phyloP scores from a whole-genome alignment of 139 green algal species.

The Bryopsis sp. region DNA sequence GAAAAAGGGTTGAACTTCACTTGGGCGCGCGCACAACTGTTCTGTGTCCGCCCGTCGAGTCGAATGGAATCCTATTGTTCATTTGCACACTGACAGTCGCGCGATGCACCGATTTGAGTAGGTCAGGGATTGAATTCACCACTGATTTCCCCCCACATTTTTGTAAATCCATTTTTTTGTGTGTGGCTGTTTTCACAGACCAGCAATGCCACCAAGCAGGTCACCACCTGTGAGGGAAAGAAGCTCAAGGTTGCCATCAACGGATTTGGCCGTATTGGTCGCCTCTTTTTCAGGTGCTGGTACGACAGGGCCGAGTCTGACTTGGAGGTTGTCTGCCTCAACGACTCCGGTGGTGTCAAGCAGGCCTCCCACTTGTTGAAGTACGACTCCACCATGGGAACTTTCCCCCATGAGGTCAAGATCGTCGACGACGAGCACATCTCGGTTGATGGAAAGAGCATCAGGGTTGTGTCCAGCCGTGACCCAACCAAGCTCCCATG shows the following conservation, averaged over 20 bases:
- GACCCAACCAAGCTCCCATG: conserved; percentile 94
- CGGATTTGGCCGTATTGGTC: conserved; percentile 95
- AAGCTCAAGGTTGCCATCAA: conserved; percentile 98
- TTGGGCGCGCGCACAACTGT: too few relatives aligned
- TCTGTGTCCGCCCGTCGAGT: too few relatives aligned
- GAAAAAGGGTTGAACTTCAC: too few relatives aligned
- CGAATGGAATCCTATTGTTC: too few relatives aligned
- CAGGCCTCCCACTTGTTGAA: conserved; percentile 98
- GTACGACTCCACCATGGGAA: conserved; percentile 98
- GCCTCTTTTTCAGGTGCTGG: conserved; percentile 88
- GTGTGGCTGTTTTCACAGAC: not conserved
- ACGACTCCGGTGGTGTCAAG: conserved; percentile 94
- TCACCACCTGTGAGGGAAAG: conserved; percentile 53
- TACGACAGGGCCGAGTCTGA: conserved; percentile 59
- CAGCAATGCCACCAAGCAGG: not conserved
- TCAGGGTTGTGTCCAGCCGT: conserved; percentile 88
- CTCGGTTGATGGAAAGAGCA: conserved; percentile 88
- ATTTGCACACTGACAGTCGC: too few relatives aligned
- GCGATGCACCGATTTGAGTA: too few relatives aligned
- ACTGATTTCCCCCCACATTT: too few relatives aligned
- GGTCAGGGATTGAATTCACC: too few relatives aligned
- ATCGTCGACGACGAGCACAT: conserved; percentile 79
- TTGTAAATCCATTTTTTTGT: too few relatives aligned
- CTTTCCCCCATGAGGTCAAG: conserved; percentile 91
- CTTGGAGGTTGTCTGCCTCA: conserved; percentile 88